phyloP scores from a whole-genome alignment of 2,329 filamentous ascomycete species.

The Cytospora chrysosperma region DNA sequence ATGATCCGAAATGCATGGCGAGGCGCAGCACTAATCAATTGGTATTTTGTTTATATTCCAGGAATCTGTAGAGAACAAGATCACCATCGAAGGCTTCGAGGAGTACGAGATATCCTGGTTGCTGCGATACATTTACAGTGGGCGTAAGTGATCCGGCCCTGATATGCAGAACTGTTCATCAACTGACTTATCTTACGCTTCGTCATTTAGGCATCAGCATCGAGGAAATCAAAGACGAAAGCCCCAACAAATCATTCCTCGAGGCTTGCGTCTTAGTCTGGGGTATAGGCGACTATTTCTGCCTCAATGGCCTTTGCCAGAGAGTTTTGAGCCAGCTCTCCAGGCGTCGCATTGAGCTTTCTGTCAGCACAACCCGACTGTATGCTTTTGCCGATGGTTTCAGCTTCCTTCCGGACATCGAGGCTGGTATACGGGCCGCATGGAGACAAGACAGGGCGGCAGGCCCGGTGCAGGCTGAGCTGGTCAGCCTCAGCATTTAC shows the following conservation, averaged over 20 bases:
- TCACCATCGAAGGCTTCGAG: not conserved
- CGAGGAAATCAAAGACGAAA: not conserved
- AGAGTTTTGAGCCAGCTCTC: not conserved
- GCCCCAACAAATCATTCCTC: not conserved
- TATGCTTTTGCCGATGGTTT: not conserved
- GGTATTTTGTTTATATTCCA: not conserved
- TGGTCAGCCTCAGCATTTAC: not conserved
- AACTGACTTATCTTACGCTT: not conserved
- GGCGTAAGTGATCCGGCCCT: not conserved
- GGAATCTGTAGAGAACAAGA: not conserved
- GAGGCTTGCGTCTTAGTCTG: not conserved
- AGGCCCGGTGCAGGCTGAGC: not conserved
- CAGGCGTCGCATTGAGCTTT: not conserved
- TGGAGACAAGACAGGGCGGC: not conserved
- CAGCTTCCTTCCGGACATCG: not conserved
- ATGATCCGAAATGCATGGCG: not conserved
- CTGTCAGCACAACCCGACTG: not conserved
- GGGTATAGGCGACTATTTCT: conserved; percentile 1
- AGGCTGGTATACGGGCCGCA: not conserved
- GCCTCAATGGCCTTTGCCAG: not conserved
- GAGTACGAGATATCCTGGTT: conserved; percentile 1
- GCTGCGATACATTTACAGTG: not conserved
- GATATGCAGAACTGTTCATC: not conserved
- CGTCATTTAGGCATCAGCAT: not conserved
- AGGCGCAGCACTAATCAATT: not conserved